A percentile compares a stretch with the other conserved stretches of the same genome.
Evolutionary conservation across 345 rosid species (phyloP).

Genomic region (Carallia pectinifolia): DNA sequence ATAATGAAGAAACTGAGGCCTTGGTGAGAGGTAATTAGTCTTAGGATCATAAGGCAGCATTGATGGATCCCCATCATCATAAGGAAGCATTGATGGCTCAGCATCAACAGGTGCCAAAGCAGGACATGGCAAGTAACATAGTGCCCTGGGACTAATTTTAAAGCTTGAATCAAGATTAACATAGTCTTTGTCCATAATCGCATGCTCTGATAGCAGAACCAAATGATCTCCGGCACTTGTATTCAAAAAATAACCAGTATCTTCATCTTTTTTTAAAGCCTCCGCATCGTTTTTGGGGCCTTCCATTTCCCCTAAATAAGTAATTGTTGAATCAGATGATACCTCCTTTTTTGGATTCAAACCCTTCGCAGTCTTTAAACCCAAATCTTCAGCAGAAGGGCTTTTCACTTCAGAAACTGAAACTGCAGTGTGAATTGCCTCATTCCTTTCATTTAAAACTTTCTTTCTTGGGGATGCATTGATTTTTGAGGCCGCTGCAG

Average conservation of each 20-base stretch:
- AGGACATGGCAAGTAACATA: slow-evolving; percentile 32
- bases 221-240: slow-evolving; percentile 9
- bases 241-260: slow-evolving; percentile 18
- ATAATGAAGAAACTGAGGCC: slow-evolving; percentile 62
- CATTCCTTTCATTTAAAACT: slow-evolving; percentile 62
- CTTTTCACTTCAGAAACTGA: slow-evolving; percentile 41
- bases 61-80: slow-evolving; percentile 59
- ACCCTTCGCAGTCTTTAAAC: slow-evolving; percentile 21
- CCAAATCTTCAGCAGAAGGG: slow-evolving; percentile 35
- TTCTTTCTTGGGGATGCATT: slow-evolving; percentile 71
- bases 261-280: slow-evolving; percentile 13
- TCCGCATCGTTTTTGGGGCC: slow-evolving; percentile 13
- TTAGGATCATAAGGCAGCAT: slow-evolving; percentile 59
- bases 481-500: slow-evolving; percentile 78
- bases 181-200: slow-evolving; percentile 30
- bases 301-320: slow-evolving; percentile 28
- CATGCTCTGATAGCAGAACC: slow-evolving; percentile 6
- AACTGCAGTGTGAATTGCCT: slow-evolving; percentile 41
- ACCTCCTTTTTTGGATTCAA: slow-evolving; percentile 30
- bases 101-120: slow-evolving; percentile 58
- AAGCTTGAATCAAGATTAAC: slow-evolving; percentile 49
- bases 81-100: slow-evolving; percentile 52
- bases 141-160: slow-evolving; percentile 37
- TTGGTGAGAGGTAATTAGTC: slow-evolving; percentile 57
- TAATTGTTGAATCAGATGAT: slow-evolving; percentile 35